Evolutionary conservation across 2,329 filamentous ascomycete species (phyloP).

Genomic region (Pseudogymnoascus sp.): DNA sequence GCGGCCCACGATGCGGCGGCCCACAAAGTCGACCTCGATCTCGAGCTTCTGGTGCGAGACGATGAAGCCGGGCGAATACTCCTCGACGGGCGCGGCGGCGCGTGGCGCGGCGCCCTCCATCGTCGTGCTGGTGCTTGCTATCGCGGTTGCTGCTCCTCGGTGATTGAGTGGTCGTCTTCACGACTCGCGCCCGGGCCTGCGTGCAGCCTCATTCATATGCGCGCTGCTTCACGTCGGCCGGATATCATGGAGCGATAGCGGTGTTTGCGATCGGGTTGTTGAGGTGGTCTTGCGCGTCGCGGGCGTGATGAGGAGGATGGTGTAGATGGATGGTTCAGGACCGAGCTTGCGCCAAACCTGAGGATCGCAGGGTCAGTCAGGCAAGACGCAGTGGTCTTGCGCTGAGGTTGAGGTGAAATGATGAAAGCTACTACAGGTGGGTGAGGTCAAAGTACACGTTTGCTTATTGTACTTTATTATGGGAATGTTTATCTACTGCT

Average conservation of each 20-base stretch:
- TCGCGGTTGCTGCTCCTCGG: slow-evolving; percentile 1
- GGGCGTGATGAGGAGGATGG: neutral
- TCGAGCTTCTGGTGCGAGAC: slow-evolving; percentile 81
- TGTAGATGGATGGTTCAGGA: slow-evolving; percentile 2
- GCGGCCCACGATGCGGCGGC: slow-evolving; percentile 64
- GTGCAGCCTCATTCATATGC: slow-evolving; percentile 6
- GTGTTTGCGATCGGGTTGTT: slow-evolving; percentile 1
- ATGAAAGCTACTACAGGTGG: neutral
- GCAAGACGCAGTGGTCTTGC: neutral
- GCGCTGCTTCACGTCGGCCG: neutral
- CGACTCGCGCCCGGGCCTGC: slow-evolving; percentile 1
- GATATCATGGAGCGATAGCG: neutral
- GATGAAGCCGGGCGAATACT: slow-evolving; percentile 29
- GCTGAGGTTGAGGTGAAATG: neutral
- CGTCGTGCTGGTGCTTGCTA: neutral
- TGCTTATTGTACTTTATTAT: slow-evolving; percentile 3
- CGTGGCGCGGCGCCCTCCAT: slow-evolving; percentile 3
- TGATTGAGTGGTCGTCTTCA: slow-evolving; percentile 1
- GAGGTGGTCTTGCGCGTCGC: slow-evolving; percentile 4
- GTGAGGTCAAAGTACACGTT: neutral
- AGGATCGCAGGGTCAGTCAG: slow-evolving; percentile 6
- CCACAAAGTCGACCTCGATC: slow-evolving; percentile 79
- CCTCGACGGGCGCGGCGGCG: slow-evolving; percentile 9
- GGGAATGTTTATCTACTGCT: slow-evolving; percentile 4
- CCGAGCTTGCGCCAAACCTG: slow-evolving; percentile 7